Base-by-base conservation (phyloP, 345 rosid genomes). In the Angophora floribunda region DNA sequence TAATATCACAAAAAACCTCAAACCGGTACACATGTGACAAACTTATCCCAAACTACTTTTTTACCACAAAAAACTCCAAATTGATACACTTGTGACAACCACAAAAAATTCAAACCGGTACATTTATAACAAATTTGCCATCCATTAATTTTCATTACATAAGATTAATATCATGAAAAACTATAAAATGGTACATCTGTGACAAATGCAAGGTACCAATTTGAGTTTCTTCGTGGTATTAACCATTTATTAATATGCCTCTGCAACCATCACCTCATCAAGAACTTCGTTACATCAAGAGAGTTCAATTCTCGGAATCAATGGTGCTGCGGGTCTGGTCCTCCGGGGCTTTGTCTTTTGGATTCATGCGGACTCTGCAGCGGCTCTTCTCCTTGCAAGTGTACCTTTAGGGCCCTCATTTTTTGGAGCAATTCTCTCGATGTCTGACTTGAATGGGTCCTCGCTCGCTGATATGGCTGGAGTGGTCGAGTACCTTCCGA, bases 321-420 rank as follows among this genome's bases (percentile, higher is more conserved):
- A 61, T 93, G 94, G 87, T 93, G 94, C 85, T 52, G 92, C 6
- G 93, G 93, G 59, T 93, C 94, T 2, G 93, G 94, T 52, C 94
- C 93, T 22, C 91, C 89, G 17, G 92, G 92, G 88, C 93, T 90
- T 45, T 44, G 30, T 51, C 94, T 86, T 53, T 93, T 87, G 45
- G 91, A 55, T 32, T 65, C 90, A 52, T 51, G 52, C 52, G 36
- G 53, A 79, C 86, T 75, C 21, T 4, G 87, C 30, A 26, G 45
- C 28, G 19, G 41, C 26, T 51, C 87, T 51, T 59, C 91, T 17
- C 82, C 17, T 21, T 6, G 52, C 57, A 32, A 19, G 19, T 65
- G 51, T 9, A 28, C 86, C 89, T 88, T 65, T 3, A 57, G 86
- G 16, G 88, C 89, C 11, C 49, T 78, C 3, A 86, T 41, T 44